These are phyloP conservation scores for Pelargonium australe DNA, from an alignment of 441 rosid species.

Conservation along the genomic window DNA sequence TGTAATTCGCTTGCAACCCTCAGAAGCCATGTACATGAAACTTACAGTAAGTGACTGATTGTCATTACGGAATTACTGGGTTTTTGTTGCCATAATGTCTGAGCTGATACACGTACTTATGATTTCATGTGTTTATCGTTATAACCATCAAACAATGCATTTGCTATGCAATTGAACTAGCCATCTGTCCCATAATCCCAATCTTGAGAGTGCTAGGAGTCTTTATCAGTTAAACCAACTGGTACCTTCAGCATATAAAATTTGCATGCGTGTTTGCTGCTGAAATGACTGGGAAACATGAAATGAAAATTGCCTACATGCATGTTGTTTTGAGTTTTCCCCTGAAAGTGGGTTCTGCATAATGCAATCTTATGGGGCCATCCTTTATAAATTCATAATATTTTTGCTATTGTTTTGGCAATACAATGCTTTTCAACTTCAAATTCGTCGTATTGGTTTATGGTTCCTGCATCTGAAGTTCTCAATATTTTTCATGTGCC, in stretches of 20 bases:
- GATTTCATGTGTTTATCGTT: background rate
- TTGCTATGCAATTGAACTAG: background rate
- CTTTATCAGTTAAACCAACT: background rate
- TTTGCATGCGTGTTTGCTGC: background rate
- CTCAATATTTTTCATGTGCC: background rate
- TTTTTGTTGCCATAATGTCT: background rate
- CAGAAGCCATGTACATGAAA: conserved; percentile 96
- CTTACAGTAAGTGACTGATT: conserved; percentile 56
- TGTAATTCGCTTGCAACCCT: conserved; percentile 91
- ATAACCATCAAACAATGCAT: background rate
- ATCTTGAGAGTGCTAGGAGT: background rate
- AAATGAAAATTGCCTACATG: background rate
- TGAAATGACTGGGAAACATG: background rate
- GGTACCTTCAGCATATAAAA: background rate
- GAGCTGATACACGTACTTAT: background rate
- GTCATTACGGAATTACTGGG: conserved; percentile 4
- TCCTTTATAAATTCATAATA: background rate
- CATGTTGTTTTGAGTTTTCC: background rate
- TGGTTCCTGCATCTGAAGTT: background rate
- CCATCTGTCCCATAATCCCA: no score
- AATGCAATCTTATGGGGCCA: background rate
- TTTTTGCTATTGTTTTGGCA: background rate
- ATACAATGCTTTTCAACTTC: background rate
- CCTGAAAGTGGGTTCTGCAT: background rate
- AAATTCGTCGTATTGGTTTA: background rate